phyloP scores from a whole-genome alignment of 164 flowering plant genomes.

The Stephania yunnanensis region DNA sequence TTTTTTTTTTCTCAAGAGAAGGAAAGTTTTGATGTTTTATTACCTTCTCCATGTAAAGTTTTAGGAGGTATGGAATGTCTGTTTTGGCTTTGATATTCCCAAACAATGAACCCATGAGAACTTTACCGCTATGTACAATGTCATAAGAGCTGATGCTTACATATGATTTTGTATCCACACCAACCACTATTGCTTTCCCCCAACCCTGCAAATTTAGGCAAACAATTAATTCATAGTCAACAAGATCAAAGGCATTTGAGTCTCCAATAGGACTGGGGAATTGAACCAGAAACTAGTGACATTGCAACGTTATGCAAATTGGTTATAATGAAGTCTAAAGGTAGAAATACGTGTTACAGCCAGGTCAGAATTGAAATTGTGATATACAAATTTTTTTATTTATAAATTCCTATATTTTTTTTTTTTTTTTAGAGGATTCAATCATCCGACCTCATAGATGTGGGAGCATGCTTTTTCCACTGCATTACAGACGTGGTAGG shows the following conservation, averaged over 20 bases:
- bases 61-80: conserved; percentile 42
- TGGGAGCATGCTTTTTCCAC: no score
- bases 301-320: no score
- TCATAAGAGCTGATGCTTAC: conserved; percentile 26
- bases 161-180: conserved; percentile 40
- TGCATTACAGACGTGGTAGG: no score
- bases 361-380: no score
- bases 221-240: not conserved
- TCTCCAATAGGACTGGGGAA: no score
- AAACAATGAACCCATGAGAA: conserved; percentile 35
- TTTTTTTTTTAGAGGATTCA: no score
- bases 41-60: conserved; percentile 48
- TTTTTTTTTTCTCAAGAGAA: not conserved
- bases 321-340: no score
- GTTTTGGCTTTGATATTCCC: conserved; percentile 64
- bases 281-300: no score
- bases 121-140: conserved; percentile 35
- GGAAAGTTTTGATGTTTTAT: not conserved
- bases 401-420: no score
- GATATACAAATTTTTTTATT: no score
- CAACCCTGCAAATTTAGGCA: conserved; percentile 33
- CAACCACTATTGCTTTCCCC: conserved; percentile 60
- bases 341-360: no score
- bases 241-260: not conserved
- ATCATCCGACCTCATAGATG: no score